Percentiles rank a stretch among this genome's conserved stretches.
These are phyloP conservation scores for Trichoderma endophyticum DNA, from an alignment of 2,329 filamentous ascomycete species.

Conservation along the genomic window DNA sequence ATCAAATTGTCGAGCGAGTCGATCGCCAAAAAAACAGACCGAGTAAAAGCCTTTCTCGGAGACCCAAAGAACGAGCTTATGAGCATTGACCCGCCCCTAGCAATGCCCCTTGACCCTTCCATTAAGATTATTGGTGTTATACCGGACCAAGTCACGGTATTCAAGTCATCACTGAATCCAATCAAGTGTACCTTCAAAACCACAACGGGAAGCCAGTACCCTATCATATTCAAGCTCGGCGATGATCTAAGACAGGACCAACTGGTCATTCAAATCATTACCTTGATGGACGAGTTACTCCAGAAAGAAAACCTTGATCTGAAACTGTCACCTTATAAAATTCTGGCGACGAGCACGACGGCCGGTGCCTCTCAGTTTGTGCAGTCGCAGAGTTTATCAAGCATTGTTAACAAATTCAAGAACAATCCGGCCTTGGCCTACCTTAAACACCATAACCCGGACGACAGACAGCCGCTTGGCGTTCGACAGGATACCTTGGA, in stretches of 20 bases:
- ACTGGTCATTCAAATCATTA: slow-evolving; percentile 94
- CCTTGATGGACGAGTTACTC: slow-evolving; percentile 92
- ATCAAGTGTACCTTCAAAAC: slow-evolving; percentile 91
- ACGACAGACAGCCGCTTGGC: slow-evolving; percentile 74
- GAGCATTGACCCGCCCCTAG: slow-evolving; percentile 78
- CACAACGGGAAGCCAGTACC: slow-evolving; percentile 70
- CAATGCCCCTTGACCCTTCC: slow-evolving; percentile 82
- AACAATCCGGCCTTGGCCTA: slow-evolving; percentile 73
- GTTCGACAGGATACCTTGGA: slow-evolving; percentile 91
- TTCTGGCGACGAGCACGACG: slow-evolving; percentile 84
- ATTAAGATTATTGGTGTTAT: slow-evolving; percentile 75
- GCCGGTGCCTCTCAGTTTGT: slow-evolving; percentile 94
- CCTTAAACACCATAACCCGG: slow-evolving; percentile 84
- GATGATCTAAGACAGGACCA: slow-evolving; percentile 97
- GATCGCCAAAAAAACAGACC: slow-evolving; percentile 75
- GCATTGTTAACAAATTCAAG: slow-evolving; percentile 79
- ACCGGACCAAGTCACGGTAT: slow-evolving; percentile 82
- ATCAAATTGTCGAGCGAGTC: slow-evolving; percentile 78
- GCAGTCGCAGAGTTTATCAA: slow-evolving; percentile 77
- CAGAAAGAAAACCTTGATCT: slow-evolving; percentile 95
- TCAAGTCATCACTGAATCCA: slow-evolving; percentile 91
- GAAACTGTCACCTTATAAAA: slow-evolving; percentile 92
- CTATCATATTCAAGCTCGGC: slow-evolving; percentile 95
- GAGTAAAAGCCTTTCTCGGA: slow-evolving; percentile 76
- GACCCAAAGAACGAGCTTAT: slow-evolving; percentile 89